Evolutionary conservation across 257 asterid genomes (phyloP).

Genomic region (Solanum medicagineum): DNA sequence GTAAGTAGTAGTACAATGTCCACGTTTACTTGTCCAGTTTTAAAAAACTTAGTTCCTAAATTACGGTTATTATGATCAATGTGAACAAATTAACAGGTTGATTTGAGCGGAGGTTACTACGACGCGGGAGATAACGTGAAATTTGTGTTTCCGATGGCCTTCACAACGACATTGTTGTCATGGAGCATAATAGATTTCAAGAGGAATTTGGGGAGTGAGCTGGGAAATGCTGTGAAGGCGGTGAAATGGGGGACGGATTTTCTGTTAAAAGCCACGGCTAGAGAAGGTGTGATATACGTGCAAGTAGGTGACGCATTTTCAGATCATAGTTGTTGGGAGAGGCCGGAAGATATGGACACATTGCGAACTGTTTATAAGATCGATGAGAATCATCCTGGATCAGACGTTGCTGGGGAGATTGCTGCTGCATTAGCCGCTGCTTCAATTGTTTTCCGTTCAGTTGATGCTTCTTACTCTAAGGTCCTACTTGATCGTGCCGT

Average conservation of each 20-base stretch:
- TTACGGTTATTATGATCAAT: too few species aligned
- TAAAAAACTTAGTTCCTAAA: too few species aligned
- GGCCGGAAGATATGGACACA: constrained; percentile 92
- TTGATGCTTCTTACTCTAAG: constrained; percentile 60
- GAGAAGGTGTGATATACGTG: constrained; percentile 51
- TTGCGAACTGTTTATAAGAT: constrained; percentile 48
- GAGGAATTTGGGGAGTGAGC: constrained; percentile 47
- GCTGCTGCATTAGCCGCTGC: constrained; percentile 96
- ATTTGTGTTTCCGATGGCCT: constrained; percentile 87
- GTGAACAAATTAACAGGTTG: constrained; percentile 26
- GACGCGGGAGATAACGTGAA: constrained; percentile 91
- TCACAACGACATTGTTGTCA: constrained; percentile 56
- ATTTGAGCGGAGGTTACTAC: constrained; percentile 75
- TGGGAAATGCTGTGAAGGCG: constrained; percentile 46
- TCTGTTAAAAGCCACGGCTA: constrained; percentile 67
- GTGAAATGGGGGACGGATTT: constrained; percentile 79
- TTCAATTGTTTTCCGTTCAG: constrained; percentile 65
- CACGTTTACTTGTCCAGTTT: too few species aligned
- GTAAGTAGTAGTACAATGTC: too few species aligned
- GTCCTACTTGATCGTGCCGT: constrained; percentile 67
- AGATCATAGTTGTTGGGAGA: constrained; percentile 86
- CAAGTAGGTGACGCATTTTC: constrained; percentile 79
- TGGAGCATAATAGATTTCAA: constrained; percentile 87
- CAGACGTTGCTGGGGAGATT: constrained; percentile 86
- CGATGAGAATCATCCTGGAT: constrained; percentile 58